Evolutionary conservation across 2,329 filamentous ascomycete species (phyloP).

Genomic region (Kalmusia sp.): DNA sequence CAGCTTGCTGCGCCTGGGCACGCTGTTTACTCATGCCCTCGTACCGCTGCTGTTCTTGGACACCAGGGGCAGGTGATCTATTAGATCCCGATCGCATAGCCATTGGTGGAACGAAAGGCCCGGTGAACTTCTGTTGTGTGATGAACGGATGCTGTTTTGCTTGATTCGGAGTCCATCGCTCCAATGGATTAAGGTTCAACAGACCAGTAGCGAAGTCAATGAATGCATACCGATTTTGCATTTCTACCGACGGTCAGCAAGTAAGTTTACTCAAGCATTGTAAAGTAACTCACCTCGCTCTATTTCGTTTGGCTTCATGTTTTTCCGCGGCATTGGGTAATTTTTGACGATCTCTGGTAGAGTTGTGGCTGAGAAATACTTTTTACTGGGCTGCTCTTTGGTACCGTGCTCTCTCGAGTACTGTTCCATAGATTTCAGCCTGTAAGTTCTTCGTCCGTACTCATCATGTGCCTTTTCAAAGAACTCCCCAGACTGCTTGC

Average conservation of each 20-base stretch:
- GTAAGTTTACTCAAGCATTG: background rate
- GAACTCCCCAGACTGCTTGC: conserved; percentile 96
- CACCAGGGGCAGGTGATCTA: conserved; percentile 89
- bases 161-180: conserved; percentile 97
- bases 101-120: conserved; percentile 96
- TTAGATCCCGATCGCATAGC: conserved; percentile 87
- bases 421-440: conserved; percentile 96
- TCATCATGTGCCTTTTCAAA: conserved; percentile 94
- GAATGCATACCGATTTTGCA: conserved; percentile 96
- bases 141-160: conserved; percentile 98
- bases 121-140: conserved; percentile 96
- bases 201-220: conserved; percentile 97
- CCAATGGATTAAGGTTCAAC: conserved; percentile 91
- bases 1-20: conserved; percentile 59
- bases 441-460: conserved; percentile 87
- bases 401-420: conserved; percentile 94
- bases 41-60: conserved; percentile 94
- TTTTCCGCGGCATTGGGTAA: conserved; percentile 98
- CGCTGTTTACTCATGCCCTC: conserved; percentile 94
- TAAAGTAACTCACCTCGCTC: conserved; percentile 76
- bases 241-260: conserved; percentile 68
- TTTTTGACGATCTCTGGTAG: conserved; percentile 96
- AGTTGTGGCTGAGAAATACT: conserved; percentile 95
- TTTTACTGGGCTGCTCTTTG: conserved; percentile 99
- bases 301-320: conserved; percentile 97